Evolutionary conservation across 306 rosid species (phyloP).

Genomic region (Fragaria vesca): DNA sequence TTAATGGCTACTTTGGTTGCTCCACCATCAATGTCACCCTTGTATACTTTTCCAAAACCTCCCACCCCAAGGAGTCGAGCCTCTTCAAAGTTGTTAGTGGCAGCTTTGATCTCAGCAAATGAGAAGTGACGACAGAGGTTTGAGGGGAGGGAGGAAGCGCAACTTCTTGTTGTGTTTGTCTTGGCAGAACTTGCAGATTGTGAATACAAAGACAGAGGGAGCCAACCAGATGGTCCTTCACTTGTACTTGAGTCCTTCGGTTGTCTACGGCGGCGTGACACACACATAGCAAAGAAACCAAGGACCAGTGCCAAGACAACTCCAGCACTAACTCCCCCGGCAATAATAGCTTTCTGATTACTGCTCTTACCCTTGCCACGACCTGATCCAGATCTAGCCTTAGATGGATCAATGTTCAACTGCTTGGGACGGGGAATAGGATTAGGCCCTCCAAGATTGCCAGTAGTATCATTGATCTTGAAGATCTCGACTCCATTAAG

Average conservation of each 20-base stretch:
- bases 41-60: conserved; percentile 97
- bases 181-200: conserved; percentile 88
- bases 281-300: conserved; percentile 51
- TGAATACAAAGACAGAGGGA: conserved; percentile 88
- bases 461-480: conserved; percentile 54
- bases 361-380: conserved; percentile 48
- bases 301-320: conserved; percentile 46
- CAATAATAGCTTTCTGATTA: conserved; percentile 50
- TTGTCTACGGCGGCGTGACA: conserved; percentile 42
- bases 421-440: conserved; percentile 65
- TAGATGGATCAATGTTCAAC: conserved; percentile 44
- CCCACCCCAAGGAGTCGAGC: conserved; percentile 95
- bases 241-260: conserved; percentile 65
- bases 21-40: conserved; percentile 84
- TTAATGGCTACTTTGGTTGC: conserved; percentile 87
- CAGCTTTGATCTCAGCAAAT: conserved; percentile 87
- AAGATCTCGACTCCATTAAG: conserved; percentile 88
- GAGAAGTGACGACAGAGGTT: conserved; percentile 99
- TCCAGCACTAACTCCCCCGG: conserved; percentile 74
- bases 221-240: conserved; percentile 99
- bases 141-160: conserved; percentile 81
- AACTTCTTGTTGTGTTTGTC: conserved; percentile 93
- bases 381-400: conserved; percentile 38
- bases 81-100: conserved; percentile 90
- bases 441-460: conserved; percentile 78